Conservation (phyloP, 345 rosid genomes). For the Schrenkiella parvula region DNA sequence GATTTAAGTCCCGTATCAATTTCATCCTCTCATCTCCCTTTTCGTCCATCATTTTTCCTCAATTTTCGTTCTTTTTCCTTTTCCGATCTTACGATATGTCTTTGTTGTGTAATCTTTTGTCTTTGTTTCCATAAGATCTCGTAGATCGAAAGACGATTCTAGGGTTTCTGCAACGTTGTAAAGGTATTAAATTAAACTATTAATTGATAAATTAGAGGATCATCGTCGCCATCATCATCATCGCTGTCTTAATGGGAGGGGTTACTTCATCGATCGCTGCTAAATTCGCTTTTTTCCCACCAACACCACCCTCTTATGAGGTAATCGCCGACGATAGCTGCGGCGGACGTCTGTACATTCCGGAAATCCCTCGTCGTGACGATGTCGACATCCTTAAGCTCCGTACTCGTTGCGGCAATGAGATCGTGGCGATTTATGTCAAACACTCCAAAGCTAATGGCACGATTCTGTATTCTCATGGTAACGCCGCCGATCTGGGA, state of each 20-base stretch:
- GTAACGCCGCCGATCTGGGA: slow-evolving; percentile 96
- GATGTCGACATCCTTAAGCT: slow-evolving; percentile 71
- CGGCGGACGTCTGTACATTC: slow-evolving; percentile 48
- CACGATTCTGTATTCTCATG: slow-evolving; percentile 87
- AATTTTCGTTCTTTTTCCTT: not conserved
- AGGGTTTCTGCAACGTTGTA: not conserved
- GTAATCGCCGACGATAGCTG: slow-evolving; percentile 45
- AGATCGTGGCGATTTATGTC: slow-evolving; percentile 73
- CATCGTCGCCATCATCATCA: not conserved
- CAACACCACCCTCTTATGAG: slow-evolving; percentile 76
- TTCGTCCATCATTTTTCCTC: not conserved
- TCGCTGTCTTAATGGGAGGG: slow-evolving; percentile 56
- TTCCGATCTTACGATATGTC: not conserved
- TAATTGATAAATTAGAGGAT: slow-evolving; percentile 33
- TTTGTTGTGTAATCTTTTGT: not conserved
- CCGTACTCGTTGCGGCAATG: slow-evolving; percentile 70
- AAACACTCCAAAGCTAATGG: slow-evolving; percentile 69
- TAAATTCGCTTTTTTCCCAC: slow-evolving; percentile 97
- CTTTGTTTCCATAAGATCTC: not conserved
- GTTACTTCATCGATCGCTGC: slow-evolving; percentile 97
- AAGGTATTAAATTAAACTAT: no score
- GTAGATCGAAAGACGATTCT: not conserved
- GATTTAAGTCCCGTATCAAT: not conserved
- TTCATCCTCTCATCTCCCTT: not conserved
- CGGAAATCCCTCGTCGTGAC: slow-evolving; percentile 58